A percentile compares a stretch with the other conserved stretches of the same genome.
Conservation (phyloP, 148 eudicot species). For the Fagopyrum esculentum region DNA sequence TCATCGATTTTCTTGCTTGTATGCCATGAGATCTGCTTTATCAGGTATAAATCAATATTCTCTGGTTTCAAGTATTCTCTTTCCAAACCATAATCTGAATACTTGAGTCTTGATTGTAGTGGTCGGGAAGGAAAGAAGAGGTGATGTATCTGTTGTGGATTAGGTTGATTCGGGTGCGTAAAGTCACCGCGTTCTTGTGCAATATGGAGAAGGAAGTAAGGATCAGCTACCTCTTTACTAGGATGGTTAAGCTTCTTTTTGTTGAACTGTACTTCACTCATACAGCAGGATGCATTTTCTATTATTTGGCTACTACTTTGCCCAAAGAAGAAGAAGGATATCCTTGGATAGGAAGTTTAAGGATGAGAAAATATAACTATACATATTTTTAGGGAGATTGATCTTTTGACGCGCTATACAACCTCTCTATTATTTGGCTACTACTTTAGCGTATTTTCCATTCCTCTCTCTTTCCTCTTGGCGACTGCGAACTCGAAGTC, state of each 20-base stretch:
- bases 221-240: constrained; percentile 66
- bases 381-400: constrained; percentile 70
- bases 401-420: constrained; percentile 65
- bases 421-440: constrained; percentile 78
- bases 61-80: background rate
- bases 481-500: no score
- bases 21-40: constrained; percentile 90
- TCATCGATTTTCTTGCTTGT: constrained; percentile 69
- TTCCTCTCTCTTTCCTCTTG: no score
- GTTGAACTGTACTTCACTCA: constrained; percentile 97
- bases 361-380: constrained; percentile 73
- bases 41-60: constrained; percentile 38
- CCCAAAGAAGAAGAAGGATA: constrained; percentile 71
- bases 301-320: constrained; percentile 79
- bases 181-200: constrained; percentile 42
- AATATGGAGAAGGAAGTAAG: constrained; percentile 89
- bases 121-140: constrained; percentile 46
- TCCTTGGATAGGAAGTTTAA: constrained; percentile 96
- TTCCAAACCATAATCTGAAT: no score
- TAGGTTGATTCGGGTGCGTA: constrained; percentile 69
- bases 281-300: constrained; percentile 95
- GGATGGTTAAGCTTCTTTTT: constrained; percentile 67
- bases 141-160: constrained; percentile 75
- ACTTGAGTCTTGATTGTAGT: constrained; percentile 29
- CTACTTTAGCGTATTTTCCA: no score